Conservation (phyloP, 306 rosid species). For the Herpetospermum pedunculosum region DNA sequence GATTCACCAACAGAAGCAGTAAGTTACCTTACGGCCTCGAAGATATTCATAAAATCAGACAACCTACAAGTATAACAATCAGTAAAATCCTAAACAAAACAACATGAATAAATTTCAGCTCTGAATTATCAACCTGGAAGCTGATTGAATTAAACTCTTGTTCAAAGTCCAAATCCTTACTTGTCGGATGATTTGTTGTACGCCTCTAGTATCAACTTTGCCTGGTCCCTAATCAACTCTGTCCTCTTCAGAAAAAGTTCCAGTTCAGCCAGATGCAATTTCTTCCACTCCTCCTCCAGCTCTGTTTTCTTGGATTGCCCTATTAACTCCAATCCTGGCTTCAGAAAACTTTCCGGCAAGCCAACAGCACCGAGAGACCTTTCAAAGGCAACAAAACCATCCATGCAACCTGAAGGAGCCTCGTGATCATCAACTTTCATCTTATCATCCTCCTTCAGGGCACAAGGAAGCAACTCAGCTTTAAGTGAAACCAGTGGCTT, state of each 20-base stretch:
- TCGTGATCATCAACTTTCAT: not conserved
- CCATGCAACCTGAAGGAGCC: not conserved
- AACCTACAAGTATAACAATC: not conserved
- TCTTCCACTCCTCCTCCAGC: slow-evolving; percentile 39
- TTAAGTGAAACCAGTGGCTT: slow-evolving; percentile 14
- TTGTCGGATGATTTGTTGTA: slow-evolving; percentile 18
- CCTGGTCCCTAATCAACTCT: slow-evolving; percentile 23
- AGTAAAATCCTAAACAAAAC: slow-evolving; percentile 7
- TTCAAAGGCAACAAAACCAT: slow-evolving; percentile 16
- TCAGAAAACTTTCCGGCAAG: slow-evolving; percentile 19
- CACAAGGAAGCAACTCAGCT: not conserved
- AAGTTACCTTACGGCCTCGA: not conserved
- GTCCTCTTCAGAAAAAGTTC: slow-evolving; percentile 25
- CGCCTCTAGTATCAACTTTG: slow-evolving; percentile 31
- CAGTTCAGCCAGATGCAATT: slow-evolving; percentile 32
- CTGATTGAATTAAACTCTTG: not conserved
- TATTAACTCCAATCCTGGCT: slow-evolving; percentile 27
- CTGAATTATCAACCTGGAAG: not conserved
- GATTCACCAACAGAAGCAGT: not conserved
- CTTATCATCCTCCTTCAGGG: slow-evolving; percentile 12
- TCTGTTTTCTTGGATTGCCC: slow-evolving; percentile 29
- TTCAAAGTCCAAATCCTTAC: slow-evolving; percentile 8
- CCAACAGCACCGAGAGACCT: slow-evolving; percentile 12
- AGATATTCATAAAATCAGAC: not conserved
- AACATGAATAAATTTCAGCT: not conserved